Evolutionary conservation across 164 flowering plant genomes (phyloP).

Genomic region (Chimonanthus salicifolius): DNA sequence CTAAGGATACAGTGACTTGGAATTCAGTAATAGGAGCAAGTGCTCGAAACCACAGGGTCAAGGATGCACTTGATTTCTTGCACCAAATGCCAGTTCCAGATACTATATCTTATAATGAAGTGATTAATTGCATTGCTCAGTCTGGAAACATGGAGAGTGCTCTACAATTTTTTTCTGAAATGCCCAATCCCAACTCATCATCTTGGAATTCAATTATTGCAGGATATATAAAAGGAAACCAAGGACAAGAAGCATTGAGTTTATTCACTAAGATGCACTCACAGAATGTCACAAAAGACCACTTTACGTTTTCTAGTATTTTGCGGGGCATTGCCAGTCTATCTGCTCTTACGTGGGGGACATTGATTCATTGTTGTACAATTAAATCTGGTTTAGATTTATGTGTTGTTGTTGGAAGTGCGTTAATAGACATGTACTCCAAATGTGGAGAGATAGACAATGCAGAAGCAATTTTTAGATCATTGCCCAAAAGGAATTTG

Average conservation of each 20-base stretch:
- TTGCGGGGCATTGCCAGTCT: conserved; percentile 47
- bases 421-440: conserved; percentile 68
- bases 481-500: conserved; percentile 41
- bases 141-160: conserved; percentile 58
- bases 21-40: conserved; percentile 56
- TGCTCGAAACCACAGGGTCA: conserved; percentile 38
- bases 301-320: conserved; percentile 56
- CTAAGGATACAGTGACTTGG: conserved; percentile 55
- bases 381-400: conserved; percentile 38
- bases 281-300: conserved; percentile 35
- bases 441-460: conserved; percentile 51
- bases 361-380: conserved; percentile 39
- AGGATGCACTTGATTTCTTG: conserved; percentile 35
- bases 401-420: conserved; percentile 44
- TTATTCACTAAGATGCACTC: conserved; percentile 49
- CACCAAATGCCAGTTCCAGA: conserved; percentile 52
- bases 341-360: conserved; percentile 47
- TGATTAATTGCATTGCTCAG: conserved; percentile 51
- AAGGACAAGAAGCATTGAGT: conserved; percentile 37
- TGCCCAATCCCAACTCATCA: conserved; percentile 60
- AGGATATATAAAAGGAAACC: conserved; percentile 45
- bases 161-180: conserved; percentile 21
- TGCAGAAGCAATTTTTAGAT: conserved; percentile 40
- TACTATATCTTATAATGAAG: conserved; percentile 54
- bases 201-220: conserved; percentile 69